Evolutionary conservation across 176 grass and related monocot genomes (phyloP), one percentile per base, ranked within the genome.

Genomic region (Rhipidocladum racemiflorum): DNA sequence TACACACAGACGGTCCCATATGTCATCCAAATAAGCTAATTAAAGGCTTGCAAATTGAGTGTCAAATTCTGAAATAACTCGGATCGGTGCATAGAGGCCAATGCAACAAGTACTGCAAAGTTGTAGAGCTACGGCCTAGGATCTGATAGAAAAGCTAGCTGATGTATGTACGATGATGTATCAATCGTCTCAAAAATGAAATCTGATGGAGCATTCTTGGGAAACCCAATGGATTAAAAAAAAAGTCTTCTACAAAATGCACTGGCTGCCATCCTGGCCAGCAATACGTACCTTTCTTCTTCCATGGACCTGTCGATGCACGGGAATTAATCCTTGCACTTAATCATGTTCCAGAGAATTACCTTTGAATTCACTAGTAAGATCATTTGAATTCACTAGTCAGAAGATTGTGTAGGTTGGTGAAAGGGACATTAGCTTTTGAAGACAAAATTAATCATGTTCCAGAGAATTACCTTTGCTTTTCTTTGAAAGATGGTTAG

Each of bases 241-340:
- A 54, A 62, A 65, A 62, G 27, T 82, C 65, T 44, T 53, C 53
- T 71, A 34, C 46, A 2, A 13, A 75, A 27, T 48, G 85, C 85
- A 83, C 73, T 87, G 79, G 44, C 36, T 46, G 24, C 63, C 77
- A 80, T 16, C 32, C 71, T 49, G 78, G 78, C 63, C 46, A 49
- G 4, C 50, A 60, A 21, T 20, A 1, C 60, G n/a, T n/a, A n/a
- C n/a, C n/a, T n/a, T n/a, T n/a, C 38, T 16, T 16, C 13, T 21
- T 70, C 51, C 61, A 59, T 68, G 39, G 69, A 39, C 38, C 61
- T 29, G 3, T n/a, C 30, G 36, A 56, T 70, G 68, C 68, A 9
- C 3, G 7, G 51, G n/a, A 18, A 36, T 36, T 6, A 53, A 53
- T 20, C 50, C 6, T 53, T 53, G 51, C 9, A 21, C 2, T n/a